Evolutionary conservation across 2,329 filamentous ascomycete species (phyloP).

Genomic region (Aspergillus japonicus): DNA sequence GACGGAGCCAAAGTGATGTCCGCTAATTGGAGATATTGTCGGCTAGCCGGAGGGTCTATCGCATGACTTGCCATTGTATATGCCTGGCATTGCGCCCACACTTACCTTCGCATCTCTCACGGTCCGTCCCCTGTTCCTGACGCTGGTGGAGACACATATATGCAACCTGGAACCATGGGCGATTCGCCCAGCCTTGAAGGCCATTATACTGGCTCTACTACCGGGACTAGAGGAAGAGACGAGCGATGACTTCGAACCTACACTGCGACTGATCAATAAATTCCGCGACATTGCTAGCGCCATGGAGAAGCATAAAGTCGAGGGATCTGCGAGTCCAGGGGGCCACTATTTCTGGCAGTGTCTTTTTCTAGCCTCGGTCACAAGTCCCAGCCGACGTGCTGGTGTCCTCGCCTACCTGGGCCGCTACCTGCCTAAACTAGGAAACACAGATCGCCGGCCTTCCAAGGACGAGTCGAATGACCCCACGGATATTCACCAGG

Average conservation of each 20-base stretch:
- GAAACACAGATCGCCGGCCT: constrained; percentile 38
- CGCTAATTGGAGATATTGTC: constrained; percentile 4
- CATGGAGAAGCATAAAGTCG: constrained; percentile 56
- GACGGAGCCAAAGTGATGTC: neutral
- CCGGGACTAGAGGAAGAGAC: constrained; percentile 94
- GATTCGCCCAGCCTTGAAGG: constrained; percentile 83
- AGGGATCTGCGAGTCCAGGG: constrained; percentile 55
- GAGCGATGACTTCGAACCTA: constrained; percentile 93
- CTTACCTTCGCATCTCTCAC: constrained; percentile 93
- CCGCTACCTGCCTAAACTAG: constrained; percentile 73
- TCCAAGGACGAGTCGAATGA: constrained; percentile 31
- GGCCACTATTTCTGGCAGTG: constrained; percentile 98
- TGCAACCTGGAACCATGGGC: constrained; percentile 67
- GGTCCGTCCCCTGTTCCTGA: constrained; percentile 80
- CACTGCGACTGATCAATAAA: constrained; percentile 72
- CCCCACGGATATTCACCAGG: constrained; percentile 23
- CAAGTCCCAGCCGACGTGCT: constrained; percentile 77
- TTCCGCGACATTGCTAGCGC: constrained; percentile 61
- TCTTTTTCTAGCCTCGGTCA: constrained; percentile 90
- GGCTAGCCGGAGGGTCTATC: constrained; percentile 67
- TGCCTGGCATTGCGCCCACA: constrained; percentile 84
- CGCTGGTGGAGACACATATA: constrained; percentile 78
- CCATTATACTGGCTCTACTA: constrained; percentile 81
- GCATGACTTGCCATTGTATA: constrained; percentile 78
- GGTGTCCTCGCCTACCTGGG: constrained; percentile 85